Evolutionary conservation across 2,329 filamentous ascomycete genomes (phyloP).

Genomic region (Pyrenophora teres): DNA sequence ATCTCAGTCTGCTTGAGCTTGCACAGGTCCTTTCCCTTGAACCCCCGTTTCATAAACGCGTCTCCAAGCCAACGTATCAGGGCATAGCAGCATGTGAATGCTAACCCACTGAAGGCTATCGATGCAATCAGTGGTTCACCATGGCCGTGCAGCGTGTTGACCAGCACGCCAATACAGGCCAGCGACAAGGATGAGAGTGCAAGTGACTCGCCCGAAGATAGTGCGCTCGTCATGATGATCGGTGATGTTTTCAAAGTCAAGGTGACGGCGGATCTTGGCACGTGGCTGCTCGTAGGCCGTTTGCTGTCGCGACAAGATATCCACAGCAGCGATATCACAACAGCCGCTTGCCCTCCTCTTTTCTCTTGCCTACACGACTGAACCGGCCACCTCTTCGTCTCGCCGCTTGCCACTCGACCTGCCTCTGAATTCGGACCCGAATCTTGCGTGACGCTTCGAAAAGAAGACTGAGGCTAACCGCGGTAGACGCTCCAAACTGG

Average conservation of each 20-base stretch:
- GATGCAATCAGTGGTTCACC: constrained; percentile 89
- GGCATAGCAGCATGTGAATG: constrained; percentile 79
- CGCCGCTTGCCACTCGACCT: neutral
- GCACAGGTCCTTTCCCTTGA: constrained; percentile 88
- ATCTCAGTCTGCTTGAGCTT: constrained; percentile 77
- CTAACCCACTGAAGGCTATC: constrained; percentile 81
- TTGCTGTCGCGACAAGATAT: constrained; percentile 11
- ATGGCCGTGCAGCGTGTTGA: constrained; percentile 79
- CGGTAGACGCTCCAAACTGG: too few relatives aligned
- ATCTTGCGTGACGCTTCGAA: constrained; percentile 1
- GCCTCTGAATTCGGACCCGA: neutral
- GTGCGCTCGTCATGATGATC: constrained; percentile 39
- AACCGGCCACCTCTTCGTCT: neutral
- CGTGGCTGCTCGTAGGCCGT: constrained; percentile 13
- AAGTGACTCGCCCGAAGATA: constrained; percentile 61
- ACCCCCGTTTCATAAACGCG: constrained; percentile 82
- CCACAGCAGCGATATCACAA: constrained; percentile 7
- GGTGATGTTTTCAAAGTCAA: constrained; percentile 3
- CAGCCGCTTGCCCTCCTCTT: neutral
- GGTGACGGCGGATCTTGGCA: constrained; percentile 20
- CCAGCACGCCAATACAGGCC: constrained; percentile 73
- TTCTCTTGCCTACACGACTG: neutral
- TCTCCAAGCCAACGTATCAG: constrained; percentile 93
- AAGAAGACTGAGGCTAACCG: constrained; percentile 3
- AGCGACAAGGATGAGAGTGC: constrained; percentile 67